Percentiles rank a stretch among this genome's conserved stretches.
Conservation (phyloP, 225 moss, liverwort and hornwort species). For the Antitrichia curtipendula region DNA sequence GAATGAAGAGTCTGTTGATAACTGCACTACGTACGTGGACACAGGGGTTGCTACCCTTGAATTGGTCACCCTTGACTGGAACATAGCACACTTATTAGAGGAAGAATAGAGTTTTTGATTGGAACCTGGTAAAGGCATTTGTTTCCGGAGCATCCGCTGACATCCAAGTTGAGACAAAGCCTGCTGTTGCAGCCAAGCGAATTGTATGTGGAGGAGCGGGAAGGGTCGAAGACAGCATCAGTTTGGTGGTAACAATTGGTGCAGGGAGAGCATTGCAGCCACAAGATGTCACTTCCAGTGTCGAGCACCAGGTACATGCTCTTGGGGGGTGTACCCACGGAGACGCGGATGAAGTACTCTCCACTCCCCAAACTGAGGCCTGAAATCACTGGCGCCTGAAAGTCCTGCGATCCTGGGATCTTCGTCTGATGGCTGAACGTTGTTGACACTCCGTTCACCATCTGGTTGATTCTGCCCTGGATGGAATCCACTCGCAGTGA, state of each 20-base stretch:
- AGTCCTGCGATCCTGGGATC: constrained; percentile 9
- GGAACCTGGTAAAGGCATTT: constrained; percentile 40
- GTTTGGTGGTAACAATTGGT: constrained; percentile 31
- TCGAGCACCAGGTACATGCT: constrained; percentile 46
- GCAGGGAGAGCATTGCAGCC: constrained; percentile 48
- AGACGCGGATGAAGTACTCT: constrained; percentile 39
- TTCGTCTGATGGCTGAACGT: not conserved
- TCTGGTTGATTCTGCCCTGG: not conserved
- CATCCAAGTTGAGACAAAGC: constrained; percentile 26
- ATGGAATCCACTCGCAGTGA: constrained; percentile 21
- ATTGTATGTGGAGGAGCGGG: constrained; percentile 18
- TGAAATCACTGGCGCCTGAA: constrained; percentile 35
- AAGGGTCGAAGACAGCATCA: constrained; percentile 33
- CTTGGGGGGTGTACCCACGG: constrained; percentile 35
- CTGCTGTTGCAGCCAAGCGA: constrained; percentile 4
- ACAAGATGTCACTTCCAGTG: constrained; percentile 48
- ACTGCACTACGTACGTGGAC: not conserved
- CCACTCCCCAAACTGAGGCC: constrained; percentile 43
- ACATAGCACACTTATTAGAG: not conserved
- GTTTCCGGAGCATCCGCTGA: constrained; percentile 19
- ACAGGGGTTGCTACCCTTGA: not conserved
- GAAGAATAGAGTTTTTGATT: not conserved
- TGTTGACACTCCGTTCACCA: constrained; percentile 2
- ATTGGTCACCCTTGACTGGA: not conserved
- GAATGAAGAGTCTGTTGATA: not conserved